These are phyloP conservation scores for Rhizophora apiculata DNA, from an alignment of 345 rosid genomes.

Conservation along the genomic window DNA sequence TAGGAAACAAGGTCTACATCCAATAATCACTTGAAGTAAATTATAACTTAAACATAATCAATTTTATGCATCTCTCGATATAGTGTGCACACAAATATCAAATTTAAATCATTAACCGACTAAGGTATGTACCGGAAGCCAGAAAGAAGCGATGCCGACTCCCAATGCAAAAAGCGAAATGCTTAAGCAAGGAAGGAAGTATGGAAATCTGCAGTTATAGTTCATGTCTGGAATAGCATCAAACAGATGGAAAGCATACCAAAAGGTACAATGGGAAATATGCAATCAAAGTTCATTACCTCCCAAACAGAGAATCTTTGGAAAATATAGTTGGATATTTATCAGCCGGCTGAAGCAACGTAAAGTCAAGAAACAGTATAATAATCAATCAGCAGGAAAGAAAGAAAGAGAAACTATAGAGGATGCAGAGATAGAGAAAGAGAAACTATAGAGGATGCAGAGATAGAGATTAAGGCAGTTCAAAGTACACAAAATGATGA, in stretches of 20 bases:
- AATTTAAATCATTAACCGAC: too few relatives aligned
- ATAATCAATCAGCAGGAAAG: not conserved
- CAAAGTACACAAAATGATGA: too few relatives aligned
- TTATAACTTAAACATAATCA: too few relatives aligned
- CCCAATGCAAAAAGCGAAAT: slow-evolving; percentile 53
- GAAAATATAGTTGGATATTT: slow-evolving; percentile 13
- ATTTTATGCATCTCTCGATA: too few relatives aligned
- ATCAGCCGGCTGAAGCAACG: slow-evolving; percentile 9
- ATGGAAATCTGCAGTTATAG: slow-evolving; percentile 9
- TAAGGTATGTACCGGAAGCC: slow-evolving; percentile 68
- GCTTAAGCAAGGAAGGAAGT: slow-evolving; percentile 21
- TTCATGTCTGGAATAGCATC: not conserved
- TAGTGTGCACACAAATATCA: too few relatives aligned
- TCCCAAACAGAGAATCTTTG: slow-evolving; percentile 10
- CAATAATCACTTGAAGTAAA: too few relatives aligned
- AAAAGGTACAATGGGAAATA: not conserved
- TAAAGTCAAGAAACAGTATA: not conserved
- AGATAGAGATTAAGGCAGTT: too few relatives aligned
- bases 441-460: not conserved
- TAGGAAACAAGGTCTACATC: too few relatives aligned
- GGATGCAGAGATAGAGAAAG: too few relatives aligned
- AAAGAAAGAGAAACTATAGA: not conserved
- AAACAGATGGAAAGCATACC: not conserved
- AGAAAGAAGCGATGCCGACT: slow-evolving; percentile 43
- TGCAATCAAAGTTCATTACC: not conserved